Evolutionary conservation across 441 rosid genomes (phyloP), one percentile per base, ranked within the genome.

Genomic region (Sinapis alba): DNA sequence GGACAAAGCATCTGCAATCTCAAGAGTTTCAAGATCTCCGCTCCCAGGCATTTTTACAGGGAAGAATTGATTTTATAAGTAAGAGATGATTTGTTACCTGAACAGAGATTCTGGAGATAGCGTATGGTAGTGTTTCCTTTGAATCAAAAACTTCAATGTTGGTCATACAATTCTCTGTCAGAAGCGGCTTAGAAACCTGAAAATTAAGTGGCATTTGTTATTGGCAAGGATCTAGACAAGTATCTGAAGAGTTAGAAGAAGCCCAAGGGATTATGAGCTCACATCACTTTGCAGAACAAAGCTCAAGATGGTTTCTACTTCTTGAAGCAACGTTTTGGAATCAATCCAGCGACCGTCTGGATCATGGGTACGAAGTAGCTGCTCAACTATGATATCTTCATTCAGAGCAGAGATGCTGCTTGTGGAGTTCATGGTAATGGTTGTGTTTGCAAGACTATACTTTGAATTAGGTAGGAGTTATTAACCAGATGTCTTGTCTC

Each of bases 261-360:
- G 27, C 53, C 19, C 18, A 63, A 6, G 59, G 50, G 80, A 8
- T 41, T 7, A 9, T 8, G 41, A 34, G 41, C 41, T 34, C 73
- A 81, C 89, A 61, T 85, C 80, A 30, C 69, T 75, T 62, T 82
- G 13, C 38, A 88, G 53, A 51, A 86, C 83, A 73, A 77, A 75
- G 61, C 74, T 71, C 71, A 91, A 78, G 78, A 86, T 70, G 71
- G 84, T 84, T 86, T 94, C 90, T 20, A 81, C 73, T 61, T 87
- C 91, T 27, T 77, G 70, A 69, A 91, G 86, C 73, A 91, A 72
- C 73, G 57, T 79, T 78, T 81, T 86, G 13, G 93, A 84, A 78
- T 94, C 94, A 51, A 91, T 76, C 69, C 80, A 70, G 26, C 92
- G 91, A 6, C 88, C 90, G 68, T 91, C 97, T 27, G 95, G 95